Conservation (phyloP, 2,329 filamentous ascomycete genomes). For the Emydomyces testavorans region DNA sequence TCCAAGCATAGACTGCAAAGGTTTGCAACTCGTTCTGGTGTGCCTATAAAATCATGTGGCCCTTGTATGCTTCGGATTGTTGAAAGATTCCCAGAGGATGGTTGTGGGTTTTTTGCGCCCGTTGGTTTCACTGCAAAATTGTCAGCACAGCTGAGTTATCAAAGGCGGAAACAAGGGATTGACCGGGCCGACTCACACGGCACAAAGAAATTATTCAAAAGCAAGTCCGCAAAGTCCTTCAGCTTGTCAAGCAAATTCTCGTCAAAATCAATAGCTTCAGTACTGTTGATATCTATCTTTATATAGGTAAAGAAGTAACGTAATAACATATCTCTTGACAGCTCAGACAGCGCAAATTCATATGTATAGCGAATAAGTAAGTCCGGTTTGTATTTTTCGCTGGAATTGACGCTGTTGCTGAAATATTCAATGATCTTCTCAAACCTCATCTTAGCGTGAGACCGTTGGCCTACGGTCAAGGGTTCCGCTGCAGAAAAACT, state of each 20-base stretch:
- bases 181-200: too few relatives aligned
- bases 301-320: slow-evolving; percentile 9
- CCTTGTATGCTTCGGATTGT: too few relatives aligned
- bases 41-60: too few relatives aligned
- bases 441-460: not conserved
- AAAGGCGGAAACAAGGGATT: too few relatives aligned
- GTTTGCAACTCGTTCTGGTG: too few relatives aligned
- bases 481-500: not conserved
- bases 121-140: too few relatives aligned
- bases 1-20: too few relatives aligned
- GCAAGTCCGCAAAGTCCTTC: slow-evolving; percentile 13
- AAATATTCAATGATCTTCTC: slow-evolving; percentile 8
- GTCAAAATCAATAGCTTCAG: not conserved
- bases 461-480: not conserved
- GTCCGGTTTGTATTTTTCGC: not conserved
- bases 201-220: slow-evolving; percentile 16
- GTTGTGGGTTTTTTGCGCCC: too few relatives aligned
- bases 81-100: too few relatives aligned
- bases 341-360: slow-evolving; percentile 16
- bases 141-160: too few relatives aligned
- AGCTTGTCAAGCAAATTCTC: not conserved
- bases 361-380: slow-evolving; percentile 17
- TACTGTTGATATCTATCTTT: not conserved
- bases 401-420: not conserved
- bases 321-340: slow-evolving; percentile 3